Evolutionary conservation across 441 rosid species (phyloP), one percentile per base, ranked within the genome.

Genomic region (Adansonia madagascariensis): DNA sequence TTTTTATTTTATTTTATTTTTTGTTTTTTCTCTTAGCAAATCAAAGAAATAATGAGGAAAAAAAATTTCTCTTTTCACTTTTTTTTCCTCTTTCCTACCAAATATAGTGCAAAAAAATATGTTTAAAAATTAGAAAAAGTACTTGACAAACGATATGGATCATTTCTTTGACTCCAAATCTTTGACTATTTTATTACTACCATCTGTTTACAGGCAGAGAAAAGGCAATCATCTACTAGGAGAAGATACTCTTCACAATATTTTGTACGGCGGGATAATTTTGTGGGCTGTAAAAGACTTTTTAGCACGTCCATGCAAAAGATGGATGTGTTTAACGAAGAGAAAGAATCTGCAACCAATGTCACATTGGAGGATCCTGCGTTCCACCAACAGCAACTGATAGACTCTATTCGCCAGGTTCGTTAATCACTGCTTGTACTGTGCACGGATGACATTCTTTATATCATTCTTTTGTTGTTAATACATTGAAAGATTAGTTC

Each of bases 191-290:
- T 52, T 9, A 31, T 71, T 52, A 31, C 14, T n/a, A 10, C 15
- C 0, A 55, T 72, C 55, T 76, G 49, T 77, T 78, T 82, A 52
- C 83, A 93, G 94, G 70, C 76, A 63, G 86, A 81, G 62, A 80
- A 68, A 20, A 78, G 75, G 73, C 86, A 83, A 64, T 80, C 88
- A 80, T 78, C 85, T 52, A 81, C 78, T 61, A 79, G 84, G 78
- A 89, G 86, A 85, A 87, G 89, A 79, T 85, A 84, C 76, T 90
- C 94, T 71, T 81, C 89, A 60, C 89, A 76, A 61, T 93, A 83
- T 77, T 80, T 84, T 43, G 83, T 91, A 71, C 80, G 82, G 69
- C 86, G 79, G 77, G 88, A 85, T 82, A 79, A 73, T 77, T 64
- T 77, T 15, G 85, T 82, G 20, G 89, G 84, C 20, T 63, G 86